A percentile compares a stretch with the other conserved stretches of the same genome.
These are phyloP conservation scores for Spiraea crenata DNA, from an alignment of 331 rosid genomes.

Conservation along the genomic window DNA sequence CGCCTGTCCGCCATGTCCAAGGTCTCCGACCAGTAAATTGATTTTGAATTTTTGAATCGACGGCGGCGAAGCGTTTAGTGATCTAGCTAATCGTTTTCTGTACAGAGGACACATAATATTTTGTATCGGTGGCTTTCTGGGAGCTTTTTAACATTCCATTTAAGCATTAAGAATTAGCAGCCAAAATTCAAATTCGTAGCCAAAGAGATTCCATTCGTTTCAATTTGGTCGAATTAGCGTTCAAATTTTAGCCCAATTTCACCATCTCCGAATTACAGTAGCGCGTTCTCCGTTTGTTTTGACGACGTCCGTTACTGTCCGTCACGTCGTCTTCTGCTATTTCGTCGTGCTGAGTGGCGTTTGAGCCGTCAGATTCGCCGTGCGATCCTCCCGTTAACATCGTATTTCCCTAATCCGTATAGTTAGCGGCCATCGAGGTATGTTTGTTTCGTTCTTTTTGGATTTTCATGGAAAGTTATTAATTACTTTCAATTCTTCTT, in stretches of 20 bases:
- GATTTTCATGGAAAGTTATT: neutral
- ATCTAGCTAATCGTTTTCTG: slow-evolving; percentile 16
- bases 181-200: neutral
- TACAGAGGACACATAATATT: neutral
- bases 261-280: neutral
- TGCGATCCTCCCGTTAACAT: neutral
- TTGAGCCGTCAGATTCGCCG: too few species aligned
- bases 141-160: slow-evolving; percentile 1
- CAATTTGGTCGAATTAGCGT: neutral
- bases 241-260: neutral
- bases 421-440: neutral
- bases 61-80: slow-evolving; percentile 16
- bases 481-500: neutral
- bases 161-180: neutral
- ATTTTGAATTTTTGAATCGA: neutral
- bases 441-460: neutral
- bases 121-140: slow-evolving; percentile 25
- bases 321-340: too few species aligned
- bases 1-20: slow-evolving; percentile 72
- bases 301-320: neutral
- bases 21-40: slow-evolving; percentile 27
- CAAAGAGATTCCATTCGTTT: neutral
- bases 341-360: too few species aligned
- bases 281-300: neutral
- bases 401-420: neutral